These are phyloP conservation scores for Beta macrorhiza DNA, from an alignment of 179 eudicot species.

Conservation along the genomic window DNA sequence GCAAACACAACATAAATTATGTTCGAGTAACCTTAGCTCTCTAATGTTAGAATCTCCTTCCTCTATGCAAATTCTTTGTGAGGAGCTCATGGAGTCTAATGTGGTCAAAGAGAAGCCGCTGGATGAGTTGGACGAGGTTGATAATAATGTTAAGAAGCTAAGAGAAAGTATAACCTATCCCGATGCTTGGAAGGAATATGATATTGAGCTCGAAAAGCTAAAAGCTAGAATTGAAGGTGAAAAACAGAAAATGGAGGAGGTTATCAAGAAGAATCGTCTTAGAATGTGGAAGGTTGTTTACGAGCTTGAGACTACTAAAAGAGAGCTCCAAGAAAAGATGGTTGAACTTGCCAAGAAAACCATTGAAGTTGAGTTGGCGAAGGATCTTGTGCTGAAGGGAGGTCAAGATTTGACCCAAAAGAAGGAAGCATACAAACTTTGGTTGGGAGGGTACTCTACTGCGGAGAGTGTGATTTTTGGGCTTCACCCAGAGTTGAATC, in stretches of 20 bases:
- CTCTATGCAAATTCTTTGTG: background rate
- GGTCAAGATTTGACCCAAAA: background rate
- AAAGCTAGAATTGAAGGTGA: too few relatives aligned
- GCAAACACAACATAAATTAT: background rate
- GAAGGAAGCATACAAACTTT: background rate
- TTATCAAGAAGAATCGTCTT: background rate
- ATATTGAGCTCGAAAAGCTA: conserved; percentile 2
- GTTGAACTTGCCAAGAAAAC: conserved; percentile 3
- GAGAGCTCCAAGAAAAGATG: background rate
- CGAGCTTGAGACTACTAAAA: conserved; percentile 12
- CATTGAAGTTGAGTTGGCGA: background rate
- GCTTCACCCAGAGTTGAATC: background rate
- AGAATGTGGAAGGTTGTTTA: background rate
- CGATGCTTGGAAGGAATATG: conserved; percentile 10
- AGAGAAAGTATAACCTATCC: background rate
- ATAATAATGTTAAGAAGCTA: background rate
- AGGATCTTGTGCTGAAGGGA: background rate
- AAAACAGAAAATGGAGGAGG: background rate
- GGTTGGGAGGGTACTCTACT: background rate
- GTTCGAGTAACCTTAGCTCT: background rate
- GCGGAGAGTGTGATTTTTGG: background rate
- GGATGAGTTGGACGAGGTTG: background rate
- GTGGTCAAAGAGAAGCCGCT: background rate
- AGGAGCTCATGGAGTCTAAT: background rate
- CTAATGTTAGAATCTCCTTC: background rate